Percentiles rank a stretch among this genome's conserved stretches.
Evolutionary conservation across 768 basidiomycete genomes (phyloP).

Genomic region (Rhizopogon roseolus): DNA sequence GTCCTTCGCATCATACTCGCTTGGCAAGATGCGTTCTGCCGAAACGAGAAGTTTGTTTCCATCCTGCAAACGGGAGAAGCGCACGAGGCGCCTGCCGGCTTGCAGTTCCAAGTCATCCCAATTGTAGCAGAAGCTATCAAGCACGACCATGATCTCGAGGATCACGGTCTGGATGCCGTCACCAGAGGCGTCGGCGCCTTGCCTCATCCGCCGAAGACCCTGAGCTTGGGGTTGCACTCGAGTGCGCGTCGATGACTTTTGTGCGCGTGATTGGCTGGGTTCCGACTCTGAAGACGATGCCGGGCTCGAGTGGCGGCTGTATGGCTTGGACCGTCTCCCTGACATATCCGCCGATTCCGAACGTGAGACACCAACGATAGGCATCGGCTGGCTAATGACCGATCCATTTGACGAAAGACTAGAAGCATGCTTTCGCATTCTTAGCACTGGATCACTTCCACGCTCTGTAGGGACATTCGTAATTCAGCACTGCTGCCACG

Average conservation of each 20-base stretch:
- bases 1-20: constrained; percentile 68
- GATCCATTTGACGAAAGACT: background rate
- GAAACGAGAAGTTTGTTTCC: constrained; percentile 73
- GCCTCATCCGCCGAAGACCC: constrained; percentile 20
- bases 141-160: constrained; percentile 57
- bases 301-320: constrained; percentile 34
- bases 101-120: constrained; percentile 66
- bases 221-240: constrained; percentile 4
- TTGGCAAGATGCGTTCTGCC: constrained; percentile 69
- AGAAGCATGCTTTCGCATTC: background rate
- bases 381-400: background rate
- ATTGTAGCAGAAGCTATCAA: constrained; percentile 47
- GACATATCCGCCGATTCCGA: constrained; percentile 15
- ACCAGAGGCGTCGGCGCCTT: constrained; percentile 26
- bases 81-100: constrained; percentile 77
- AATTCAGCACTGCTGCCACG: background rate
- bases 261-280: constrained; percentile 24
- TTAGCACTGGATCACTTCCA: background rate
- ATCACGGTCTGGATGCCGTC: constrained; percentile 49
- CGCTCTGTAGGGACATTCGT: constrained; percentile 1
- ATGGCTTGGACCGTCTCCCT: constrained; percentile 35
- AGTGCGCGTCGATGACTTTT: background rate
- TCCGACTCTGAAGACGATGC: constrained; percentile 37
- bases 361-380: constrained; percentile 8
- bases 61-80: constrained; percentile 75